Percentiles rank a stretch among this genome's conserved stretches.
Evolutionary conservation across 2,329 filamentous ascomycete genomes (phyloP).

Genomic region (Pseudohalonectria lignicola): DNA sequence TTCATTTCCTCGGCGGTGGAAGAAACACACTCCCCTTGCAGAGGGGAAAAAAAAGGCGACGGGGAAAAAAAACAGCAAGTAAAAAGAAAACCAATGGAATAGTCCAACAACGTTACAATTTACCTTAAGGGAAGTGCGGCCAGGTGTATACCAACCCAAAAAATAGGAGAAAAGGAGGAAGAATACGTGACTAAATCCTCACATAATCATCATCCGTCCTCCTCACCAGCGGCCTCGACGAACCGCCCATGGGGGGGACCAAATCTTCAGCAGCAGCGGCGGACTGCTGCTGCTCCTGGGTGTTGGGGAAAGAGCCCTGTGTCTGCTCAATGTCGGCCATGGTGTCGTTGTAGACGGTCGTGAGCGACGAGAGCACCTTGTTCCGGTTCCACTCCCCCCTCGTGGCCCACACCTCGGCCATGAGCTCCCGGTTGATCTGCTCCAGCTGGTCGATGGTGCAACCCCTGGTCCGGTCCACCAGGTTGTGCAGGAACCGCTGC

Average conservation of each 20-base stretch:
- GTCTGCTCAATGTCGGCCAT: slow-evolving; percentile 55
- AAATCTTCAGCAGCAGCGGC: too few species aligned
- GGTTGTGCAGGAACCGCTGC: slow-evolving; percentile 44
- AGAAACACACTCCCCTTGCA: too few species aligned
- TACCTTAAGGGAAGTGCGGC: too few species aligned
- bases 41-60: too few species aligned
- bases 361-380: slow-evolving; percentile 46
- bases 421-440: slow-evolving; percentile 81
- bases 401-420: slow-evolving; percentile 79
- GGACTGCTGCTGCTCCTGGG: slow-evolving; percentile 24
- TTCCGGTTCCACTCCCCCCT: slow-evolving; percentile 77
- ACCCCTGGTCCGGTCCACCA: slow-evolving; percentile 60
- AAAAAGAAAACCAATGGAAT: too few species aligned
- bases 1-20: too few species aligned
- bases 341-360: slow-evolving; percentile 63
- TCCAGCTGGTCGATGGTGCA: slow-evolving; percentile 90
- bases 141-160: neutral
- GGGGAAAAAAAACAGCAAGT: too few species aligned
- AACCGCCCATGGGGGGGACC: too few species aligned
- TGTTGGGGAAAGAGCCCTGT: slow-evolving; percentile 31
- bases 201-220: neutral
- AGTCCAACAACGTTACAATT: too few species aligned
- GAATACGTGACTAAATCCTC: neutral
- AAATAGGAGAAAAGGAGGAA: neutral
- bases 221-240: too few species aligned